Evolutionary conservation across 176 grass and related monocot genomes (phyloP).

Genomic region (Carex parvula): DNA sequence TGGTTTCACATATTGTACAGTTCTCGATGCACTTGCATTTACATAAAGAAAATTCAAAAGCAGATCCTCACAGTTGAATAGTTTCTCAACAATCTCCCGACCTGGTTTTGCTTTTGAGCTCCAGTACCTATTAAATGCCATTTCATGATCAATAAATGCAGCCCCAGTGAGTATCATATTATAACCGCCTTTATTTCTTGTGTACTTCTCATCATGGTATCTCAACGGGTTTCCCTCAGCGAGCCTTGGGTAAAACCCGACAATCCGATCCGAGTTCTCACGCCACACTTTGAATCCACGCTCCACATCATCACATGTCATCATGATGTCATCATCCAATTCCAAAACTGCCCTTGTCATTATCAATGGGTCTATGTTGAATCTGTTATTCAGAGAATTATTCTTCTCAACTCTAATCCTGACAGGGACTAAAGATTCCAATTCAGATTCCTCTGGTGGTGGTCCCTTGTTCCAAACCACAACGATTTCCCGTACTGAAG

Average conservation of each 20-base stretch:
- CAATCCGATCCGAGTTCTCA: slow-evolving; percentile 54
- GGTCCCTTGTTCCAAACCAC: slow-evolving; percentile 87
- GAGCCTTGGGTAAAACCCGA: slow-evolving; percentile 86
- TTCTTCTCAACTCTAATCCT: slow-evolving; percentile 66
- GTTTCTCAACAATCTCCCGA: slow-evolving; percentile 46
- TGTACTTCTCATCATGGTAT: slow-evolving; percentile 63
- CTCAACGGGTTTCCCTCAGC: slow-evolving; percentile 50
- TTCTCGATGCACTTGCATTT: slow-evolving; percentile 53
- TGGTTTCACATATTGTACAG: slow-evolving; percentile 84
- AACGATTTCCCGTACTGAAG: slow-evolving; percentile 75
- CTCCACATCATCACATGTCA: slow-evolving; percentile 90
- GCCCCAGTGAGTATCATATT: slow-evolving; percentile 90
- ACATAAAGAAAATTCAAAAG: slow-evolving; percentile 85
- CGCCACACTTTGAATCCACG: slow-evolving; percentile 93
- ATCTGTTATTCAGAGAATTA: slow-evolving; percentile 91
- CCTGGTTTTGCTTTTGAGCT: slow-evolving; percentile 54
- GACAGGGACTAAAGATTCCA: slow-evolving; percentile 62
- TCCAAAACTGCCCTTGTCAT: slow-evolving; percentile 74
- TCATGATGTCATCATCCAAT: slow-evolving; percentile 99
- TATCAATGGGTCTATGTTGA: slow-evolving; percentile 72
- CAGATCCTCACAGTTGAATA: slow-evolving; percentile 91
- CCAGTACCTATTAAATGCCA: slow-evolving; percentile 79
- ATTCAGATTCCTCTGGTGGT: slow-evolving; percentile 38
- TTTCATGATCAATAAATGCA: slow-evolving; percentile 82
- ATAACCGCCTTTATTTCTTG: slow-evolving; percentile 48